Conservation (phyloP, 192 early-diverging fungal genomes). For the Chytriomyces confervae region DNA sequence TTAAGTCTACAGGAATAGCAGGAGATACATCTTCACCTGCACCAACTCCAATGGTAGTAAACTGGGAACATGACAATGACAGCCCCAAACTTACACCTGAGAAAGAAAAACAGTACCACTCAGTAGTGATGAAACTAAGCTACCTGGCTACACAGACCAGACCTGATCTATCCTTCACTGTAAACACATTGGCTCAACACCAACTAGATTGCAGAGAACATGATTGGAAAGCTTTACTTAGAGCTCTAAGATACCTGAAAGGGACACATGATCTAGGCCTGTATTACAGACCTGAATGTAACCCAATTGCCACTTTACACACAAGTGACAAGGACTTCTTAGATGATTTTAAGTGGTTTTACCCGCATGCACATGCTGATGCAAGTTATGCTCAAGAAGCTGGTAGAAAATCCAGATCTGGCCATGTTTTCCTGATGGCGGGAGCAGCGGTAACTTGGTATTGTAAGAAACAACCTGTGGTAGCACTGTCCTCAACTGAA, state of each 20-base stretch:
- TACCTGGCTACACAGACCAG: no score
- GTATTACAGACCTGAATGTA: no score
- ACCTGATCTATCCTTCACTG: no score
- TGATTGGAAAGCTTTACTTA: no score
- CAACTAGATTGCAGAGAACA: no score
- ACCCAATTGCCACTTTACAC: background rate
- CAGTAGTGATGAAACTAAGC: background rate
- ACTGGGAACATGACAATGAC: background rate
- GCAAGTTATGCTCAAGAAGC: conserved; percentile 28
- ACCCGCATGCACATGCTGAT: conserved; percentile 35
- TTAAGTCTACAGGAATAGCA: background rate
- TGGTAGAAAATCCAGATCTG: conserved; percentile 29
- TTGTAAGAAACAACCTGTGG: conserved; percentile 14
- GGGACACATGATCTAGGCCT: no score
- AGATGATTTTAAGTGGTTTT: conserved; percentile 8
- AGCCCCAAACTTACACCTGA: background rate
- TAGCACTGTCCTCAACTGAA: conserved; percentile 34
- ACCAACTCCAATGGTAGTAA: background rate
- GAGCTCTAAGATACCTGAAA: no score
- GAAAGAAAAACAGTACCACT: background rate
- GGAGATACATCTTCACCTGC: background rate
- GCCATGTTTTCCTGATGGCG: conserved; percentile 30
- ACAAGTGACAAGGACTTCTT: background rate
- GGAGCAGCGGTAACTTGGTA: conserved; percentile 29
- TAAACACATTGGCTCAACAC: no score